phyloP scores from a whole-genome alignment of 257 asterid genomes.

The Ophiorrhiza pumila region DNA sequence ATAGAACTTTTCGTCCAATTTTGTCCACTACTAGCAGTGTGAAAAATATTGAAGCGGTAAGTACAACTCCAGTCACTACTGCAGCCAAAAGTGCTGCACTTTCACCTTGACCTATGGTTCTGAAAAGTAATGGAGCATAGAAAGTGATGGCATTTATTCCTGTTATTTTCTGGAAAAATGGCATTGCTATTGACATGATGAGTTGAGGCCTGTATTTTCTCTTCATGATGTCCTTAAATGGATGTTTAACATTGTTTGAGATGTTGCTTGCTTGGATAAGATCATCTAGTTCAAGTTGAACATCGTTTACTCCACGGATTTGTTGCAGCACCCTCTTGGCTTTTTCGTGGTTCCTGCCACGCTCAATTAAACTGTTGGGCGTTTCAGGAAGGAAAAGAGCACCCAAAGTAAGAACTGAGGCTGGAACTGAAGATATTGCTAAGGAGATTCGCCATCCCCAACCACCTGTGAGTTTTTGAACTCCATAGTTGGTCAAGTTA shows the following conservation, averaged over 20 bases:
- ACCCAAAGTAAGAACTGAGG: conserved; percentile 47
- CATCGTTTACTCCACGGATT: conserved; percentile 50
- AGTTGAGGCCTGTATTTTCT: conserved; percentile 53
- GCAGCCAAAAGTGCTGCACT: conserved; percentile 62
- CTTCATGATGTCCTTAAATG: conserved; percentile 28
- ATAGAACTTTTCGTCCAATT: conserved; percentile 42
- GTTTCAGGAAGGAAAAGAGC: conserved; percentile 68
- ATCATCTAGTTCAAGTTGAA: conserved; percentile 52
- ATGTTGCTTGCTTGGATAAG: conserved; percentile 40
- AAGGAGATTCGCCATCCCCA: conserved; percentile 71
- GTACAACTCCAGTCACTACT: conserved; percentile 48
- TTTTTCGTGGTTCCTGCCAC: conserved; percentile 18
- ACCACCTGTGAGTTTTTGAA: conserved; percentile 39
- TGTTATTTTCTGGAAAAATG: conserved; percentile 63
- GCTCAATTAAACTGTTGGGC: conserved; percentile 61
- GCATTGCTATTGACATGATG: conserved; percentile 60
- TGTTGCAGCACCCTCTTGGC: conserved; percentile 39
- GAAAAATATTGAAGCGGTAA: conserved; percentile 23
- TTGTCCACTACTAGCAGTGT: conserved; percentile 52
- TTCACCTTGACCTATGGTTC: conserved; percentile 60
- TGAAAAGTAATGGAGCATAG: conserved; percentile 65
- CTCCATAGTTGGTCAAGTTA: conserved; percentile 16
- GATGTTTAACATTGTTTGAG: conserved; percentile 30
- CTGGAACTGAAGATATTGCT: conserved; percentile 63
- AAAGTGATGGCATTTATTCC: conserved; percentile 69